These are phyloP conservation scores for Xerocomellus dryophilus DNA, from an alignment of 768 basidiomycete genomes.

Conservation along the genomic window DNA sequence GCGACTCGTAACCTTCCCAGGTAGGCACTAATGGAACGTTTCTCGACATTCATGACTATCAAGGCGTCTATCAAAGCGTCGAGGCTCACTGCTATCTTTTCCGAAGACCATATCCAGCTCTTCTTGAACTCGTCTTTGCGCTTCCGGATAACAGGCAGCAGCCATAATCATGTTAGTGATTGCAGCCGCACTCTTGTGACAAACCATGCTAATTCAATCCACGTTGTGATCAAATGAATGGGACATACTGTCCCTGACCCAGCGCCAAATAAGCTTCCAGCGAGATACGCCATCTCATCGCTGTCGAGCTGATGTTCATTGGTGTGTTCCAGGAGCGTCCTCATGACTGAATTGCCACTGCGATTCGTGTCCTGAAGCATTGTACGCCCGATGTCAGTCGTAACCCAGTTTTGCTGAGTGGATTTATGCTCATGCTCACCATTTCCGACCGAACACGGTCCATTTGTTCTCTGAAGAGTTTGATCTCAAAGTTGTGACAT, in stretches of 20 bases:
- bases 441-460: slow-evolving; percentile 42
- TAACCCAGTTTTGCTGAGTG: too few species aligned
- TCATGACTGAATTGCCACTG: slow-evolving; percentile 40
- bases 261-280: slow-evolving; percentile 59
- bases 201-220: neutral
- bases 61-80: too few species aligned
- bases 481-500: slow-evolving; percentile 49
- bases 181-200: slow-evolving; percentile 42
- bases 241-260: slow-evolving; percentile 48
- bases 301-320: slow-evolving; percentile 45
- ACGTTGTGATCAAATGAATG: neutral
- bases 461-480: slow-evolving; percentile 49
- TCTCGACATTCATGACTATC: too few species aligned
- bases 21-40: too few species aligned
- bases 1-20: too few species aligned
- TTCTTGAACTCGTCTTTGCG: too few species aligned
- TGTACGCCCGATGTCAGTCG: neutral
- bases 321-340: slow-evolving; percentile 49
- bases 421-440: slow-evolving; percentile 30
- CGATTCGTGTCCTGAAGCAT: slow-evolving; percentile 13
- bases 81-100: too few species aligned
- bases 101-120: too few species aligned
- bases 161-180: too few species aligned
- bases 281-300: slow-evolving; percentile 56
- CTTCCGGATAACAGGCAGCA: too few species aligned